Base-by-base conservation (phyloP, 768 basidiomycete species). In the Mycena metata region DNA sequence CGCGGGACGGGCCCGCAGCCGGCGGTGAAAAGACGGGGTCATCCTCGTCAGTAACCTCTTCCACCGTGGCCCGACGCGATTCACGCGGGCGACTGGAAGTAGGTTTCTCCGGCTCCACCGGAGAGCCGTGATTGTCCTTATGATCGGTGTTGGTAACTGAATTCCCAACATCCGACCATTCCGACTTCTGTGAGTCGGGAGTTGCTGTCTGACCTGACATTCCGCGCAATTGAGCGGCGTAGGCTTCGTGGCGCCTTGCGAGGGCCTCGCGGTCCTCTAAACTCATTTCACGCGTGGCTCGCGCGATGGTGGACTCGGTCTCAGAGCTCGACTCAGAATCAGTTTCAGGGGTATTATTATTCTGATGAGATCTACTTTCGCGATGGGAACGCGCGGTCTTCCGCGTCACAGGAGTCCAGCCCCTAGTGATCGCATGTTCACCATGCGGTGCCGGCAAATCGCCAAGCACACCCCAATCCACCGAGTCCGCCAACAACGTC, bases 1-100 rank as follows among this genome's bases (percentile, higher is more conserved):
- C n/a, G 1, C 59, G 21, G 56, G 67, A 75, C 0, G 51, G n/a
- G 0, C 16, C 51, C 17, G 60, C 61, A 26, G 67, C 71, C 13
- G 51, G 36, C 24, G 62, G 62, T n/a, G 46, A 47, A 9, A 8
- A 47, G 21, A 12, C 7, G 12, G 12, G 36, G 36, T 36, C 46
- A 21, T 47, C 17, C 21, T 21, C 9, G 46, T 10, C 21, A n/a
- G 8, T 7, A n/a, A 47, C 9, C 21, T 23, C 21, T n/a, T n/a
- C 9, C 46, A n/a, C 46, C n/a, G 46, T 47, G n/a, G 46, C 21
- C 46, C 17, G 46, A 47, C 17, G 9, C 19, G 21, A 5, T 47
- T 17, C 17, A 47, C 46, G 46, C 21, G 6, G n/a, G 21, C 9
- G n/a, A 47, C 9, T 36, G 7, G 36, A 12, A 12, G 36, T 6